Percentiles rank a stretch among this genome's conserved stretches.
These are phyloP conservation scores for Hypsizygus marmoreus DNA, from an alignment of 768 basidiomycete genomes.

Conservation along the genomic window DNA sequence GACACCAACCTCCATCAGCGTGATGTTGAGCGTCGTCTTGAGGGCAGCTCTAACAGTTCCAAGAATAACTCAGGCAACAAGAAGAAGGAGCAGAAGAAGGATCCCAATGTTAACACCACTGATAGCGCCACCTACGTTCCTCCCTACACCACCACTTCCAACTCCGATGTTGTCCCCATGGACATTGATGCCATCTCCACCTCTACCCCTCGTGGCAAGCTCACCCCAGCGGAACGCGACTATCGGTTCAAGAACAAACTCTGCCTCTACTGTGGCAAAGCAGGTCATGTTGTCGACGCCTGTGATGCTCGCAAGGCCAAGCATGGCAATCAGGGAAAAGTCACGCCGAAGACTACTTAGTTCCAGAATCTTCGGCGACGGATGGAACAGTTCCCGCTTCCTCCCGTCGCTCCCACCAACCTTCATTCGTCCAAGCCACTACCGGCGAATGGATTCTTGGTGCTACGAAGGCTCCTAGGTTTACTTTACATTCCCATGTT, in stretches of 20 bases:
- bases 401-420: conserved; percentile 12
- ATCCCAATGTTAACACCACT: conserved; percentile 1
- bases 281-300: conserved; percentile 26
- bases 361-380: conserved; percentile 31
- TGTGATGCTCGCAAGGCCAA: conserved; percentile 24
- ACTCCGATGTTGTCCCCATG: conserved; percentile 28
- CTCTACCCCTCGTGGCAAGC: conserved; percentile 19
- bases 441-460: conserved; percentile 21
- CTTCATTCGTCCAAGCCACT: conserved; percentile 14
- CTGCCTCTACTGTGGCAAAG: conserved; percentile 37
- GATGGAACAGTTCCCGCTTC: conserved; percentile 22
- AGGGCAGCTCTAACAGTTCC: conserved; percentile 2
- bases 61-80: not conserved
- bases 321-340: conserved; percentile 24
- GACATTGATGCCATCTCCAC: conserved; percentile 29
- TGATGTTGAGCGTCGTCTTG: conserved; percentile 14
- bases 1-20: conserved; percentile 26
- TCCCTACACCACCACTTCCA: conserved; percentile 6
- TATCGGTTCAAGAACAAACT: conserved; percentile 25
- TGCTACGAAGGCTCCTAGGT: conserved; percentile 18
- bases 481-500: conserved; percentile 18
- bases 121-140: not conserved
- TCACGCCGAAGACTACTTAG: conserved; percentile 23
- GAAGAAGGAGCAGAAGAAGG: conserved; percentile 14
- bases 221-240: conserved; percentile 28